Percentiles rank a stretch among this genome's conserved stretches.
Conservation (phyloP, 176 grass and related monocot species). For the Areca catechu region DNA sequence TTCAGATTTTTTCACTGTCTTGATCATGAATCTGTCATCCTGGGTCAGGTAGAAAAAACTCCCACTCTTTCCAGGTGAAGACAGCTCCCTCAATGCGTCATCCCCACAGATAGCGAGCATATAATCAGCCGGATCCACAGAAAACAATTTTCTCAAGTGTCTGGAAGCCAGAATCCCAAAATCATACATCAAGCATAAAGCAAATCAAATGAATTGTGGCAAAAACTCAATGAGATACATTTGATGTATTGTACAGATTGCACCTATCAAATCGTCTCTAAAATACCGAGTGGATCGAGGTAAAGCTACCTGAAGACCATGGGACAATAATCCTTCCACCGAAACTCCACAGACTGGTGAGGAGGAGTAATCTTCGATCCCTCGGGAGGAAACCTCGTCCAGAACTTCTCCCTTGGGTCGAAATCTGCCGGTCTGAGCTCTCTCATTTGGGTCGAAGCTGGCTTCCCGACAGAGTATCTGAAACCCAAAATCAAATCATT, state of each 20-base stretch:
- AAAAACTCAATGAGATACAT: too few species aligned
- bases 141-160: constrained; percentile 63
- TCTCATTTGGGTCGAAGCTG: constrained; percentile 49
- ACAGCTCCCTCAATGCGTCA: constrained; percentile 56
- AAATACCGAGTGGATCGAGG: too few species aligned
- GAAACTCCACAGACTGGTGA: constrained; percentile 56
- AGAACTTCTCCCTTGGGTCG: constrained; percentile 67
- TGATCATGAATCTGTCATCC: constrained; percentile 81
- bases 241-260: too few species aligned
- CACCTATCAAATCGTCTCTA: too few species aligned
- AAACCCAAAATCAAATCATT: neutral
- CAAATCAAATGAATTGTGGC: neutral
- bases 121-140: constrained; percentile 77
- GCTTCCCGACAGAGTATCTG: constrained; percentile 76
- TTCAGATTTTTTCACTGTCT: constrained; percentile 76
- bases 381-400: constrained; percentile 79
- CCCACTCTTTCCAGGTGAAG: constrained; percentile 75
- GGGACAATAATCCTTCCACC: constrained; percentile 88
- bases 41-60: constrained; percentile 82
- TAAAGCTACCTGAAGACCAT: constrained; percentile 55
- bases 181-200: neutral
- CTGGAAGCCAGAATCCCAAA: constrained; percentile 23
- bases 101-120: constrained; percentile 81
- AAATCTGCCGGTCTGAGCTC: constrained; percentile 45
- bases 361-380: constrained; percentile 80